A percentile compares a stretch with the other conserved stretches of the same genome.
Evolutionary conservation across 345 rosid species (phyloP).

Genomic region (Salix exigua): DNA sequence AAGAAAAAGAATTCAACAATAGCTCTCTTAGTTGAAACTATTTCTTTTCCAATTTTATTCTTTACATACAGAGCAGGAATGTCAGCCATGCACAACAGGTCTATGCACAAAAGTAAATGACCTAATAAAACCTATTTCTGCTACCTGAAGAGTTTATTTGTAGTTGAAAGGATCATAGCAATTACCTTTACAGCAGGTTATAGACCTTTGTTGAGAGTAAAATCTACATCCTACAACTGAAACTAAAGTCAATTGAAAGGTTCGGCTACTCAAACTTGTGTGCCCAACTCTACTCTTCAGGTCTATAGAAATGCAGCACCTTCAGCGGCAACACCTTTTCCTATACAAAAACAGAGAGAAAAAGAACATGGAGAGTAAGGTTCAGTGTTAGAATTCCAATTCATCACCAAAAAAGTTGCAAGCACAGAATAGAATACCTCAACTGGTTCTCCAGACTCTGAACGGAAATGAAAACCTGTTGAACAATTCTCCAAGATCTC

Average conservation of each 20-base stretch:
- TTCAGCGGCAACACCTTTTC: conserved; percentile 57
- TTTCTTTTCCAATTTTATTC: no score
- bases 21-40: no score
- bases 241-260: conserved; percentile 5
- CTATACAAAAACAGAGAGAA: conserved; percentile 24
- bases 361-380: not conserved
- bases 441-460: conserved; percentile 28
- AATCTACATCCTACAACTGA: conserved; percentile 12
- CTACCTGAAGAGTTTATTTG: not conserved
- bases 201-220: conserved; percentile 4
- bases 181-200: conserved; percentile 8
- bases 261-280: conserved; percentile 1
- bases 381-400: not conserved
- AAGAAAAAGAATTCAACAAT: no score
- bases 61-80: no score
- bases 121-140: conserved; percentile 8
- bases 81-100: no score
- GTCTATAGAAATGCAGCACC: conserved; percentile 63
- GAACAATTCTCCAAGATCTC: conserved; percentile 74
- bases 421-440: conserved; percentile 40
- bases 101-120: conserved; percentile 20
- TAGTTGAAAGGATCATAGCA: not conserved
- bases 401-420: not conserved
- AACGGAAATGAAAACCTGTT: conserved; percentile 68
- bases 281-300: conserved; percentile 21